These are phyloP conservation scores for Tothia fuscella DNA, from an alignment of 2,329 filamentous ascomycete species.

Conservation along the genomic window DNA sequence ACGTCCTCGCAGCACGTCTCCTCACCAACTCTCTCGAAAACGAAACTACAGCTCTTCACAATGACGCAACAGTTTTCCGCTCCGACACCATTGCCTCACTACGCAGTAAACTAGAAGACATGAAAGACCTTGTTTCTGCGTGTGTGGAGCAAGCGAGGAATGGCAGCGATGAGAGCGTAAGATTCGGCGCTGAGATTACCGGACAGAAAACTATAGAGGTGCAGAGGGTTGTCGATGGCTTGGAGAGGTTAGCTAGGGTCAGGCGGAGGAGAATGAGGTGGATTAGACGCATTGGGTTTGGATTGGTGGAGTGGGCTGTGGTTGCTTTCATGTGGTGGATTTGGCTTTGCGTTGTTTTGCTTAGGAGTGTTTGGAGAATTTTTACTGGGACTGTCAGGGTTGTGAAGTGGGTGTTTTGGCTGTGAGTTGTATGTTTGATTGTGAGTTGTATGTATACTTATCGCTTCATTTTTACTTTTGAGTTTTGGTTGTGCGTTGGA, in stretches of 20 bases:
- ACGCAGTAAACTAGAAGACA: constrained; percentile 28
- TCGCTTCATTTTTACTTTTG: not conserved
- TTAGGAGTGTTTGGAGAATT: constrained; percentile 52
- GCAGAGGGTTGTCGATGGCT: constrained; percentile 67
- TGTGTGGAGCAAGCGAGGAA: constrained; percentile 1
- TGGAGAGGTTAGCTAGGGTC: constrained; percentile 57
- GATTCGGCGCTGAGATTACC: constrained; percentile 62
- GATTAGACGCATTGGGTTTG: constrained; percentile 65
- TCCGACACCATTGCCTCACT: constrained; percentile 27
- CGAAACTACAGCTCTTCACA: constrained; percentile 34
- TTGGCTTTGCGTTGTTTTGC: constrained; percentile 76
- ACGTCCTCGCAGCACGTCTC: constrained; percentile 40
- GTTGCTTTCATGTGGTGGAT: constrained; percentile 89
- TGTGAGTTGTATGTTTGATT: constrained; percentile 24
- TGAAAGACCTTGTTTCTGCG: not conserved
- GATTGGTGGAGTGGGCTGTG: constrained; percentile 74
- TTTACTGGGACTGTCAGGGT: constrained; percentile 47
- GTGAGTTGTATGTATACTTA: not conserved
- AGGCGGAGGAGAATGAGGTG: constrained; percentile 63
- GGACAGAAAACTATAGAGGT: constrained; percentile 67
- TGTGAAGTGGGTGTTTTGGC: constrained; percentile 75
- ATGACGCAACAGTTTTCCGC: constrained; percentile 37
- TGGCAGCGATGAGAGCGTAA: constrained; percentile 63
- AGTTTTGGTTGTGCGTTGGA: constrained; percentile 1
- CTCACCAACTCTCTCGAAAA: constrained; percentile 37